Base-by-base conservation (phyloP, 148 eudicot species). In the Polygonum aviculare region DNA sequence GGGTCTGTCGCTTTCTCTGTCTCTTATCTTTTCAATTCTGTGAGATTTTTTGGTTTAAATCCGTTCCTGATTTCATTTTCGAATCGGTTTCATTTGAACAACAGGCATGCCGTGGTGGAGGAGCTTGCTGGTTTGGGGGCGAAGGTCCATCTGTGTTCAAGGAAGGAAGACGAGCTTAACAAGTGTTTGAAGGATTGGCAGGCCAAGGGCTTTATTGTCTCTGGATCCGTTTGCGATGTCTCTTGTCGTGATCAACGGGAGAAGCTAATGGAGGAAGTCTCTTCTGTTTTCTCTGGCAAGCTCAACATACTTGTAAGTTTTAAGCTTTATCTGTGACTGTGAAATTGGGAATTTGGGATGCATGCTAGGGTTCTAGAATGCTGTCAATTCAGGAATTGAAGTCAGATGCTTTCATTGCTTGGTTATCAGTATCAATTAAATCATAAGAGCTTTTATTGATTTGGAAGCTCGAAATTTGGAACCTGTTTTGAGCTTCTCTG, bases 271-370 rank as follows among this genome's bases (percentile, higher is more conserved):
- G 85, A 83, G 39, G 86, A 83, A 72, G 97, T 83, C 14, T 88
- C 93, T 31, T 79, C 91, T 21, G 33, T 81, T 44, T 94, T 92
- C 70, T n/a, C 62, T 77, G 97, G 97, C 70, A 94, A 90, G 75
- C 97, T 94, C 77, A 83, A 92, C 78, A 88, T 94, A 78, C 96
- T 94, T 79, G 97, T 94, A 79, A 79, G 97, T 85, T 73, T 9
- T 38, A 6, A 35, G 21, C 71, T 35, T 15, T 4, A 67, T 67
- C 19, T 3, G 35, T 67, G 15, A 26, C 31, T 26, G 0, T 26
- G 31, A 26, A 26, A 26, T 26, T 26, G 31, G 31, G 31, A 26
- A 26, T 57, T 57, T 51, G 18, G 19, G 57, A 14, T n/a, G 16
- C 63, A 57, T 22, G 63, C 26, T 22, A 57, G 63, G 63, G 63